These are phyloP conservation scores for Limnanthes douglasii DNA, from an alignment of 345 rosid genomes.

Conservation along the genomic window DNA sequence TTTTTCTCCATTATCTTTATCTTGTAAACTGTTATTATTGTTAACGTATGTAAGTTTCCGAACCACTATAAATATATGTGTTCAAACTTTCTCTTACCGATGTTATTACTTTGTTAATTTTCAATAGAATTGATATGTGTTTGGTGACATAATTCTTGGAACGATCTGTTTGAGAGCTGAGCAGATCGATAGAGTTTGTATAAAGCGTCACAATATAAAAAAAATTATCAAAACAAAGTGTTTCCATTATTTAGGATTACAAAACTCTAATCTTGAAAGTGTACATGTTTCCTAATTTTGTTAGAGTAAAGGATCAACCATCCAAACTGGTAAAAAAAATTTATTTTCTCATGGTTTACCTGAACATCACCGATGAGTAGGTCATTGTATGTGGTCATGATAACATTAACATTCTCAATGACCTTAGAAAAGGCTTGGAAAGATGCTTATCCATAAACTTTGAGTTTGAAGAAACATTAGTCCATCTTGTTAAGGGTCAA, in stretches of 20 bases:
- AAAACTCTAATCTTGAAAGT: conserved; percentile 57
- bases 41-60: too few relatives aligned
- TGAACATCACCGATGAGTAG: conserved; percentile 49
- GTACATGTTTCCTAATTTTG: conserved; percentile 57
- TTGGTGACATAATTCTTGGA: too few relatives aligned
- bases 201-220: conserved; percentile 59
- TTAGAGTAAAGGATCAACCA: conserved; percentile 53
- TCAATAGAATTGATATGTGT: too few relatives aligned
- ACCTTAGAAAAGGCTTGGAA: conserved; percentile 47
- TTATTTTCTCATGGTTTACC: conserved; percentile 54
- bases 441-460: conserved; percentile 66
- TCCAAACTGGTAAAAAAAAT: conserved; percentile 58
- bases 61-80: too few relatives aligned
- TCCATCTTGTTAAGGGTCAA: too few relatives aligned
- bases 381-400: conserved; percentile 58
- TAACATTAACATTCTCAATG: conserved; percentile 55
- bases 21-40: too few relatives aligned
- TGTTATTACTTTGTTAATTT: too few relatives aligned
- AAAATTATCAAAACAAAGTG: conserved; percentile 20
- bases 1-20: too few relatives aligned
- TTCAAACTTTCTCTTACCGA: too few relatives aligned
- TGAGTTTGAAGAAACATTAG: conserved; percentile 58
- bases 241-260: conserved; percentile 51
- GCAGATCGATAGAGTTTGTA: too few relatives aligned
- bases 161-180: too few relatives aligned